Evolutionary conservation across 176 grass and related monocot genomes (phyloP).

Genomic region (Elymus sibiricus): DNA sequence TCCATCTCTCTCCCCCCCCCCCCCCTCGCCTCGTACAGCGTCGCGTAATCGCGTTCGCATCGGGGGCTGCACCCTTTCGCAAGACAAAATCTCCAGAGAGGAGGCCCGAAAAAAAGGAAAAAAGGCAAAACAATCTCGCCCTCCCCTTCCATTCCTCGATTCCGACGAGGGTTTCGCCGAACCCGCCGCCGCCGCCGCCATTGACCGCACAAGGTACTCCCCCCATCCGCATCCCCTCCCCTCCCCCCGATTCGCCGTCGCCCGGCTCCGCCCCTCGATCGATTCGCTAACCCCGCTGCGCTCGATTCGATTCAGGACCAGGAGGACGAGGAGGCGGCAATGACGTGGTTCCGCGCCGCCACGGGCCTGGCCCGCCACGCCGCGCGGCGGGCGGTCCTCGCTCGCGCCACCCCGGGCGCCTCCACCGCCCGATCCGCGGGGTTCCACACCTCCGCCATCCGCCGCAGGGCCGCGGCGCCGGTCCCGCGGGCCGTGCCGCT

Average conservation of each 20-base stretch:
- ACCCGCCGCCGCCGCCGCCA: not conserved
- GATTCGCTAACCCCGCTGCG: not conserved
- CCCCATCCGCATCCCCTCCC: not conserved
- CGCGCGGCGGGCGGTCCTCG: slow-evolving; percentile 42
- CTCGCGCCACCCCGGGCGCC: not conserved
- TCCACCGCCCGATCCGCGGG: slow-evolving; percentile 3
- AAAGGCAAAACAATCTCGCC: not conserved
- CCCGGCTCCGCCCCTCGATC: not conserved
- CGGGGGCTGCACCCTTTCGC: slow-evolving; percentile 5
- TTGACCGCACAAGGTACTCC: not conserved
- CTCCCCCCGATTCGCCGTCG: not conserved
- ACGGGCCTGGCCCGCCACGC: slow-evolving; percentile 56
- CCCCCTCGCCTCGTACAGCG: not conserved
- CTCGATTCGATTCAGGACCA: not conserved
- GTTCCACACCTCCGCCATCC: slow-evolving; percentile 44
- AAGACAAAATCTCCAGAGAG: not conserved
- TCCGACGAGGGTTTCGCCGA: slow-evolving; percentile 14
- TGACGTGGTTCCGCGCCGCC: slow-evolving; percentile 76
- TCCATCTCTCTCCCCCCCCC: not conserved
- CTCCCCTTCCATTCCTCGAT: not conserved
- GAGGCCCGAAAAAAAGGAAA: not conserved
- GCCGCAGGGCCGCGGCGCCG: slow-evolving; percentile 37
- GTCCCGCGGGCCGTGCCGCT: slow-evolving; percentile 62
- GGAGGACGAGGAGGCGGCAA: not conserved
- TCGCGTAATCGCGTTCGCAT: not conserved